Base-by-base conservation (phyloP, 768 basidiomycete genomes). In the Pisolithus tinctorius region DNA sequence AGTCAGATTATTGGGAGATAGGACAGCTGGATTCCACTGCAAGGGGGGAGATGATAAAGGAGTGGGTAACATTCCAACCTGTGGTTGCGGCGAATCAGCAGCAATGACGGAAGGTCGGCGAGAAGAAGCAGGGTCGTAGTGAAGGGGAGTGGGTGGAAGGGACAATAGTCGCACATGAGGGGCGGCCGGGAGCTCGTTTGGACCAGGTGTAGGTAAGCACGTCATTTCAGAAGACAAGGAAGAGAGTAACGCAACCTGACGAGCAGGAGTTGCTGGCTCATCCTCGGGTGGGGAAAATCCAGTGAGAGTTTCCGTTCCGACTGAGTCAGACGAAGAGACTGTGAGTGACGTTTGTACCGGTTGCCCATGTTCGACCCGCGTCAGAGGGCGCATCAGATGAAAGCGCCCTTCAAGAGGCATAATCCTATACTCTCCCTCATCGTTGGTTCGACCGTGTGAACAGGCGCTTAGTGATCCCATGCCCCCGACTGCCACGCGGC, bases 331-430 rank as follows among this genome's bases (percentile, higher is more conserved):
- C 43, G 57, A 56, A 16, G 44, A 43, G 16, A 13, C 20, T 11
- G 54, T 54, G 16, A 51, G 30, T 17, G 41, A 36, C 9, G 38
- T 23, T 26, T 52, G 44, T 30, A 34, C 26, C 39, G 50, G 52
- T 31, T 46, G 53, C 34, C 43, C 53, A 52, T 25, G 60, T 48
- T 66, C 62, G 10, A 53, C 63, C 48, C 53, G 63, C 23, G 59
- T 60, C 43, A 49, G 57, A 29, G 68, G 66, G 50, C 84, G 81
- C 76, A 96, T 86, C 58, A 97, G 74, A 63, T 95, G 92, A 50
- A 94, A 75, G 44, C 93, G 84, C 5, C 93, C 93, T 52, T 90
- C 86, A 20, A 96, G 73, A 14, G 94, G 94, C 69, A 97, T 68
- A 47, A 79, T 84, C 50, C 73, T 76, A 64, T 96, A 97, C 56